Evolutionary conservation across 2,329 filamentous ascomycete species (phyloP).

Genomic region (Trichoderma guizhouense): DNA sequence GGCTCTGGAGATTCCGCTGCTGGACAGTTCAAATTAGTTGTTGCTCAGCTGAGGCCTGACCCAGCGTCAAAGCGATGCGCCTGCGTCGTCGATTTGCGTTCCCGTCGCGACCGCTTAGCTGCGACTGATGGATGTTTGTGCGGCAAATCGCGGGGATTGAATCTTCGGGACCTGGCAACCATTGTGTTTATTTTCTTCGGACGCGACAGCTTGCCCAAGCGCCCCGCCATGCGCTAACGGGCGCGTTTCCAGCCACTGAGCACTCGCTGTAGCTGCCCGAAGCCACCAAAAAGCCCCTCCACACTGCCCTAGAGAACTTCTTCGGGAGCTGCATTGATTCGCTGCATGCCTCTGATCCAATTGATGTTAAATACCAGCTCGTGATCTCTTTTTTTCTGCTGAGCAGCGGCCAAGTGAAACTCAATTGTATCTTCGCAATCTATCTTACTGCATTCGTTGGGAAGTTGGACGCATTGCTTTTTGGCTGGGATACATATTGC

Average conservation of each 20-base stretch:
- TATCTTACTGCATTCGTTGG: not conserved
- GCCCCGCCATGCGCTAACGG: constrained; percentile 10
- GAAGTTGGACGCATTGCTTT: not conserved
- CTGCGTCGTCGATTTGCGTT: not conserved
- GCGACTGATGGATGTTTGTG: not conserved
- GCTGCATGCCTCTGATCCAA: not conserved
- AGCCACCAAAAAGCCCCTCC: constrained; percentile 12
- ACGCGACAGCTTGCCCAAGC: constrained; percentile 14
- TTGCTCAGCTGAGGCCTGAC: not conserved
- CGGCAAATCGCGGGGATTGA: constrained; percentile 11
- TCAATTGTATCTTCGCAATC: not conserved
- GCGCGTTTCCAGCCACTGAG: constrained; percentile 14
- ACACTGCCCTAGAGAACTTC: constrained; percentile 10
- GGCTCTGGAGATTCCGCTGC: not conserved
- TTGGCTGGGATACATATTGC: not conserved
- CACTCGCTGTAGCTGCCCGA: constrained; percentile 10
- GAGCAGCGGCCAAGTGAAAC: not conserved
- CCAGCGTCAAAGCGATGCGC: not conserved
- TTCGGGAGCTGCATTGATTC: constrained; percentile 2
- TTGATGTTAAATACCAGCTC: not conserved
- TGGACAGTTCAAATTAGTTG: not conserved
- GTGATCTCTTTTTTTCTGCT: not conserved
- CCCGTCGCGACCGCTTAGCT: not conserved
- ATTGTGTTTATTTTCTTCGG: constrained; percentile 23
- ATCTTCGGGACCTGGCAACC: constrained; percentile 24